Base-by-base conservation (phyloP, 1,284 basidiomycete species). In the Phenoliferia sp. region DNA sequence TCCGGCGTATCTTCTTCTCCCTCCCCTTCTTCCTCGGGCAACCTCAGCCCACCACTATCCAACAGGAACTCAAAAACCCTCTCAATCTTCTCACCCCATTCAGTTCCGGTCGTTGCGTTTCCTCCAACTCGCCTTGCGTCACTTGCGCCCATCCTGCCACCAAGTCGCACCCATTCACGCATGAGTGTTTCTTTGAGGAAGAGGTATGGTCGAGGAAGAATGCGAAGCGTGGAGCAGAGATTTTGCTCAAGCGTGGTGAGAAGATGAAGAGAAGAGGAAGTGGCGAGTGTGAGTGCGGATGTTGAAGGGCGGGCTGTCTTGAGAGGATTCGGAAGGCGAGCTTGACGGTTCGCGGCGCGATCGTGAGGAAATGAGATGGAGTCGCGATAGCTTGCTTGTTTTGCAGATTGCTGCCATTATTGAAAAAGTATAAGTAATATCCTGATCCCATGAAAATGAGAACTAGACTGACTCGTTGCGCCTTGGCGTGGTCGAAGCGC, bases 101-200 rank as follows among this genome's bases (percentile, higher is more conserved):
- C 71, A n/a, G 61, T 65, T 2, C 61, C 58, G 2, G 26, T 54
- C 32, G 22, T 28, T 26, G 32, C 57, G 1, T 29, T 29, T 4
- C 17, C 65, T 17, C 29, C 28, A 3, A 59, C 67, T 2, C 57
- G 7, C 4, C 66, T 26, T 36, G 64, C 69, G 15, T 71, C 67
- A 29, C 34, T 12, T 2, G 34, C 22, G 9, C 58, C 54, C 68
- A 69, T 69, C 16, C 31, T 19, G 4, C 92, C 93, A 35, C 90
- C 88, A 65, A 91, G 84, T n/a, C 92, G 84, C 9, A 90, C 90
- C 76, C 92, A 94, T 80, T 96, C 94, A 39, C 92, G 86, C 31
- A 96, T 87, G 56, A 95, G 85, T 10, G 89, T 90, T 79, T 95
- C 92, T 78, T 96, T 96, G 81, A 96, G 90, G 66, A 89, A 86